A percentile compares a stretch with the other conserved stretches of the same genome.
Evolutionary conservation across 2,329 filamentous ascomycete genomes (phyloP).

Genomic region (Exophiala lecanii-corni): DNA sequence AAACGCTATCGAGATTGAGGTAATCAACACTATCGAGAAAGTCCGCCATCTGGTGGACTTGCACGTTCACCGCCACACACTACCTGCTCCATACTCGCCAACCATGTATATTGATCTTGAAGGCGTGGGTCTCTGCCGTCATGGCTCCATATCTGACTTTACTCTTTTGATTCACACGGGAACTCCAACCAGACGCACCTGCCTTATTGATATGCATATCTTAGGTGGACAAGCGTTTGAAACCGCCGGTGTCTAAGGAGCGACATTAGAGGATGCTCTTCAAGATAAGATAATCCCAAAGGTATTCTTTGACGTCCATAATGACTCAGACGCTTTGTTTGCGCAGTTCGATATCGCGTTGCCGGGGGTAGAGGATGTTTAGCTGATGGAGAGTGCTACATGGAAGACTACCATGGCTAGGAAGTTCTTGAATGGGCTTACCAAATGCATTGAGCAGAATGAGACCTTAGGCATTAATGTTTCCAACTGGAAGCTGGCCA

Average conservation of each 20-base stretch:
- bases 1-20: constrained; percentile 25
- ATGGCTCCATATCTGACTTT: constrained; percentile 46
- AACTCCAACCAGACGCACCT: constrained; percentile 29
- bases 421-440: constrained; percentile 28
- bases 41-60: constrained; percentile 26
- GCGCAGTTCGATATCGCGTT: constrained; percentile 40
- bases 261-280: constrained; percentile 36
- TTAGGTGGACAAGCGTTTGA: constrained; percentile 39
- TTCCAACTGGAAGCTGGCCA: neutral
- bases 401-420: constrained; percentile 25
- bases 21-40: constrained; percentile 27
- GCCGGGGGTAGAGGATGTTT: constrained; percentile 44
- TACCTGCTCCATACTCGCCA: constrained; percentile 22
- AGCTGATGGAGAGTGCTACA: constrained; percentile 49
- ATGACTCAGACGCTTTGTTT: constrained; percentile 51
- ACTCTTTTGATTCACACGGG: constrained; percentile 33
- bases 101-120: constrained; percentile 48
- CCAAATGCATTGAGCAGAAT: constrained; percentile 31
- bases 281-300: constrained; percentile 42
- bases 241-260: constrained; percentile 29
- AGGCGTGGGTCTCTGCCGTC: constrained; percentile 40
- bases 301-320: constrained; percentile 53
- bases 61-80: constrained; percentile 26
- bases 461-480: constrained; percentile 12
- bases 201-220: constrained; percentile 44